These are phyloP conservation scores for Letharia lupina DNA, from an alignment of 495 filamentous ascomycete genomes.

Conservation along the genomic window DNA sequence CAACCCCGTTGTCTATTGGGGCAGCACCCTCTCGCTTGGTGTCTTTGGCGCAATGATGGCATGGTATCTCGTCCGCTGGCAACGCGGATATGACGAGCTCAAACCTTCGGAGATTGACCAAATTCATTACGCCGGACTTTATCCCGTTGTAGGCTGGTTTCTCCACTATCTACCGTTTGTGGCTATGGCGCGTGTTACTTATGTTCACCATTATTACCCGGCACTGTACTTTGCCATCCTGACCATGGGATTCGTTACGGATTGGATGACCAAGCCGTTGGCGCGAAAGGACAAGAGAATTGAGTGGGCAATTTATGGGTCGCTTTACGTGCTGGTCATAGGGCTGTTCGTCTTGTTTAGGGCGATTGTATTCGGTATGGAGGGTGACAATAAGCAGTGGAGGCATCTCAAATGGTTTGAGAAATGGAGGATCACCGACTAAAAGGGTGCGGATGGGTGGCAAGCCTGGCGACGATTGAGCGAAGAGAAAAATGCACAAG, in stretches of 20 bases:
- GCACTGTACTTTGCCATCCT: conserved; percentile 98
- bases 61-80: conserved; percentile 93
- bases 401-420: conserved; percentile 86
- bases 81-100: conserved; percentile 85
- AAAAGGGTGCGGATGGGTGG: conserved; percentile 12
- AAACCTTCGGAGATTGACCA: conserved; percentile 72
- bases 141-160: conserved; percentile 89
- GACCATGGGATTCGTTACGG: conserved; percentile 75
- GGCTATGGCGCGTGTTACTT: conserved; percentile 95
- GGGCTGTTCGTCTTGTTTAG: conserved; percentile 83
- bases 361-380: conserved; percentile 96
- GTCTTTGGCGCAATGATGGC: conserved; percentile 59
- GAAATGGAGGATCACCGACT: conserved; percentile 47
- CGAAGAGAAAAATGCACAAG: not conserved
- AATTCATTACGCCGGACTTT: conserved; percentile 87
- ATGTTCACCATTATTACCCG: conserved; percentile 98
- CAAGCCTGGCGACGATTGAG: not conserved
- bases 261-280: conserved; percentile 65
- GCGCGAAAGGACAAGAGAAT: conserved; percentile 46
- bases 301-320: conserved; percentile 54
- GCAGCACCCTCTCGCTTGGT: conserved; percentile 68
- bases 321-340: conserved; percentile 64
- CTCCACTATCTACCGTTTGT: conserved; percentile 94
- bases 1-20: conserved; percentile 95
- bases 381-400: conserved; percentile 73